Conservation (phyloP, 257 asterid genomes). For the Gentiana straminea region DNA sequence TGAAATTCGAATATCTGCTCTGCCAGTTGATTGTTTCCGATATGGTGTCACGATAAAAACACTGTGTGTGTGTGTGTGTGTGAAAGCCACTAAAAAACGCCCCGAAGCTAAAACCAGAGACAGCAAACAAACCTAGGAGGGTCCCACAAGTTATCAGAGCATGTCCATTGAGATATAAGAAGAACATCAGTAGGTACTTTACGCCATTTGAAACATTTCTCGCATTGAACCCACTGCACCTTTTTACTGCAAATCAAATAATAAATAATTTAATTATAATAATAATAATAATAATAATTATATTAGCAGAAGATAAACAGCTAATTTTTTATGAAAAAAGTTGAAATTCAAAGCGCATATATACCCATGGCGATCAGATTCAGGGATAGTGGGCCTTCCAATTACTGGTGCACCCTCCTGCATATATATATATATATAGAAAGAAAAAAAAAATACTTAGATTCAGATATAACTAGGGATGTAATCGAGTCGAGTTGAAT, state of each 20-base stretch:
- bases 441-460: slow-evolving; percentile 8
- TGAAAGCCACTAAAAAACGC: no score
- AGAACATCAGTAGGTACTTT: slow-evolving; percentile 62
- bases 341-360: slow-evolving; percentile 1
- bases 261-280: background rate
- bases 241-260: slow-evolving; percentile 30
- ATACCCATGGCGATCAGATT: slow-evolving; percentile 60
- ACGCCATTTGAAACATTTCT: slow-evolving; percentile 93
- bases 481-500: no score
- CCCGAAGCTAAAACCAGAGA: background rate
- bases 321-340: slow-evolving; percentile 10
- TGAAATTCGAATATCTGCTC: no score
- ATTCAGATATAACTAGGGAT: background rate
- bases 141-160: slow-evolving; percentile 65
- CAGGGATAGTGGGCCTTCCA: slow-evolving; percentile 79
- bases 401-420: slow-evolving; percentile 68
- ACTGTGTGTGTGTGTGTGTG: no score
- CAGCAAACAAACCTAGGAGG: slow-evolving; percentile 42
- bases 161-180: slow-evolving; percentile 71
- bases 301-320: background rate
- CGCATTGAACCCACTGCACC: slow-evolving; percentile 83
- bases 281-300: background rate
- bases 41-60: no score
- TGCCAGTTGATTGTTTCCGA: no score
- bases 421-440: slow-evolving; percentile 1